These are phyloP conservation scores for Apium graveolens DNA, from an alignment of 129 eudicot genomes.

Conservation along the genomic window DNA sequence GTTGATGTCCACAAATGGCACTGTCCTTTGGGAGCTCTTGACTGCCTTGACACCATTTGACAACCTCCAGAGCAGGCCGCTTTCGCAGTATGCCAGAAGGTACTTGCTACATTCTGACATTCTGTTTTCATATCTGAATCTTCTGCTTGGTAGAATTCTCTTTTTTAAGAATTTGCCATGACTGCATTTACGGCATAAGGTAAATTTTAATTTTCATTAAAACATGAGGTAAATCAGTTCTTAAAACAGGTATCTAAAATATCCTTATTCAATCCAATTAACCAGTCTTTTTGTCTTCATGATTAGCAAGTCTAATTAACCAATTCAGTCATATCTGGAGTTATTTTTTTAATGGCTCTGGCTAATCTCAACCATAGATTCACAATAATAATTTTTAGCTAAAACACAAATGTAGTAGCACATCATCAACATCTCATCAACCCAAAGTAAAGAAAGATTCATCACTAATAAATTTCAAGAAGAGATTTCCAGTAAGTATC, in stretches of 20 bases:
- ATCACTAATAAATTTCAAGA: too few species aligned
- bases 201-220: too few species aligned
- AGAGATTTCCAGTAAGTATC: too few species aligned
- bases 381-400: too few species aligned
- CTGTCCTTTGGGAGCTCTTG: constrained; percentile 84
- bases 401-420: neutral
- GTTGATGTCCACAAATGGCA: constrained; percentile 94
- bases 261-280: too few species aligned
- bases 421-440: neutral
- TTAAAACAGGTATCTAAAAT: too few species aligned
- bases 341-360: too few species aligned
- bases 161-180: neutral
- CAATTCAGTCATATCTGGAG: neutral
- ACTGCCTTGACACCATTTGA: constrained; percentile 85
- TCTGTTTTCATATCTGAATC: neutral
- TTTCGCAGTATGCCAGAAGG: constrained; percentile 93
- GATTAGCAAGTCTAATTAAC: neutral
- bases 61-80: constrained; percentile 92
- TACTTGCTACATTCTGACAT: constrained; percentile 16
- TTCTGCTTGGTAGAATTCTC: neutral
- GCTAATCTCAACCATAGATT: too few species aligned
- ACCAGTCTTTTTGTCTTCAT: too few species aligned
- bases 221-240: too few species aligned
- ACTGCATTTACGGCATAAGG: neutral
- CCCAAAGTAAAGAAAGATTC: neutral